A percentile compares a stretch with the other conserved stretches of the same genome.
Evolutionary conservation across 202 grass and related monocot species (phyloP).

Genomic region (Bolboschoenoplectus hybrid): DNA sequence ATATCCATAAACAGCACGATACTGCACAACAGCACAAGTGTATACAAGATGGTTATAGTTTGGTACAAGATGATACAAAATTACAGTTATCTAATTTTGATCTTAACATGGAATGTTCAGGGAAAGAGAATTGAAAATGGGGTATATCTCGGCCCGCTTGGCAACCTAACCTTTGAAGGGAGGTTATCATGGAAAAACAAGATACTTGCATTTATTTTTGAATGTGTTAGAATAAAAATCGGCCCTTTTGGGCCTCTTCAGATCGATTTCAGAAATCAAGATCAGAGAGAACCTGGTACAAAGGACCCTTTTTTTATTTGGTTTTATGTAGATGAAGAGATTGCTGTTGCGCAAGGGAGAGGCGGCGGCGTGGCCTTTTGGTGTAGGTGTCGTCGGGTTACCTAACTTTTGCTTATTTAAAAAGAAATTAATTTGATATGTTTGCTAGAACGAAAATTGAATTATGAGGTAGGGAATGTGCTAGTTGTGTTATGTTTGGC

Average conservation of each 20-base stretch:
- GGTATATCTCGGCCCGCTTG: constrained; percentile 65
- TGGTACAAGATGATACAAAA: not conserved
- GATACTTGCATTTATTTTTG: constrained; percentile 90
- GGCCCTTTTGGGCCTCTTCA: constrained; percentile 69
- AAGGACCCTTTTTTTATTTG: constrained; percentile 89
- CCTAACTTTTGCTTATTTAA: constrained; percentile 18
- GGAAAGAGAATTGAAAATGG: constrained; percentile 85
- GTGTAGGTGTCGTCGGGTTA: constrained; percentile 62
- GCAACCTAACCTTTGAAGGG: constrained; percentile 75
- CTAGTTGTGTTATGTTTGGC: not conserved
- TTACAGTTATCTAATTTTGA: not conserved
- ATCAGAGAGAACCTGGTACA: constrained; percentile 58
- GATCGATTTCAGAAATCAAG: constrained; percentile 45
- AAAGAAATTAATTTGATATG: not conserved
- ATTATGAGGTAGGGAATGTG: not conserved
- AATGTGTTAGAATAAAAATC: constrained; percentile 61
- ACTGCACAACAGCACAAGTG: not conserved
- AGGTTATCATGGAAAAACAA: constrained; percentile 83
- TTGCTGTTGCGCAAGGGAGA: constrained; percentile 82
- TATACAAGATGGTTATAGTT: not conserved
- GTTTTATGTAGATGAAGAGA: constrained; percentile 90
- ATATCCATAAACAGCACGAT: not conserved
- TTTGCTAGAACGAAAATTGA: not conserved
- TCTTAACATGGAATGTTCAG: constrained; percentile 39
- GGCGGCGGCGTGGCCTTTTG: constrained; percentile 74